Conservation (phyloP, 2,329 filamentous ascomycete genomes). For the Periglandula ipomoeae region DNA sequence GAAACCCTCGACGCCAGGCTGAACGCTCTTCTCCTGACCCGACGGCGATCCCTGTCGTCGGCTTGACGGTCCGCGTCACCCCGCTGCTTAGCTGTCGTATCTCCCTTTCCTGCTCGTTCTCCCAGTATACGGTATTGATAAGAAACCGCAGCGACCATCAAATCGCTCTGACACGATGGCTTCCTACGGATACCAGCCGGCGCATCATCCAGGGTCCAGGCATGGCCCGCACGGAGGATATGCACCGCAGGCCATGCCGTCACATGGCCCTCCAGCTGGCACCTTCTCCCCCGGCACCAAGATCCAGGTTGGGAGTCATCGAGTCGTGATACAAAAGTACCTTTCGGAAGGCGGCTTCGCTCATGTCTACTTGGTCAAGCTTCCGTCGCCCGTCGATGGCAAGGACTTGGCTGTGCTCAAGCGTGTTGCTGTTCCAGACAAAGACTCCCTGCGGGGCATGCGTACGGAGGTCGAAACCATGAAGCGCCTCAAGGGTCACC, state of each 20-base stretch:
- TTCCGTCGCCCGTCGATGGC: constrained; percentile 67
- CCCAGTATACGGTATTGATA: background rate
- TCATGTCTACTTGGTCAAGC: constrained; percentile 91
- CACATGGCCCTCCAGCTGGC: constrained; percentile 50
- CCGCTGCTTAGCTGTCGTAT: background rate
- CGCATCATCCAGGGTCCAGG: constrained; percentile 17
- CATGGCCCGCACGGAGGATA: constrained; percentile 34
- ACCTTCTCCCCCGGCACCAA: constrained; percentile 92
- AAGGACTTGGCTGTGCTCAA: constrained; percentile 82
- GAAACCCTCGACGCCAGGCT: background rate
- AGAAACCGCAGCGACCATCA: background rate
- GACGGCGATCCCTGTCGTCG: background rate
- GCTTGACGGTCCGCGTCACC: constrained; percentile 1
- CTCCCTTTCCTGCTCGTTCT: background rate
- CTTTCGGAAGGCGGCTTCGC: constrained; percentile 97
- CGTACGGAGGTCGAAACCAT: constrained; percentile 98
- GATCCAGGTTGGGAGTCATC: constrained; percentile 88
- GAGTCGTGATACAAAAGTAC: constrained; percentile 92
- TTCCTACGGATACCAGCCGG: constrained; percentile 26
- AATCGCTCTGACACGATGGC: constrained; percentile 19
- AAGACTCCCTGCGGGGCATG: constrained; percentile 90
- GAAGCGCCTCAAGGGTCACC: constrained; percentile 97
- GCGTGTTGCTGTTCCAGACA: constrained; percentile 92
- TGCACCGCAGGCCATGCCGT: constrained; percentile 23
- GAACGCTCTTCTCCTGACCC: background rate